Conservation (phyloP, 2,329 filamentous ascomycete species). For the Graphilbum sp. region DNA sequence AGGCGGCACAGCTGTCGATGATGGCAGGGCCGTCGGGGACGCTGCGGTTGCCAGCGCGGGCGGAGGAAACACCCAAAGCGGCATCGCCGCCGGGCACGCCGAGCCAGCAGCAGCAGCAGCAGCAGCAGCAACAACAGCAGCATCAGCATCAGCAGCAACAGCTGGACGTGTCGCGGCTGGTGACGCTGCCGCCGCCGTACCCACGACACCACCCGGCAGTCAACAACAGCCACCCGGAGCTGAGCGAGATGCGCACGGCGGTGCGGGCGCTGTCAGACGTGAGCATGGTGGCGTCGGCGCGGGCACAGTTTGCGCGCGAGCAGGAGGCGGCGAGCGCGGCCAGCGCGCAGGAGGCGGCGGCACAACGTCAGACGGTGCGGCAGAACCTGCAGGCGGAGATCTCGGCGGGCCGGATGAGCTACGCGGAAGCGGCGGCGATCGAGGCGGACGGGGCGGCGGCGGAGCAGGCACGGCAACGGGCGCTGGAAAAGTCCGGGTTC, state of each 20-base stretch:
- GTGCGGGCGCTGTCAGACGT: constrained; percentile 63
- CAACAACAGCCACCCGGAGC: constrained; percentile 85
- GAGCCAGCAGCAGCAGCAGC: too few species aligned
- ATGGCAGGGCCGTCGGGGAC: constrained; percentile 6
- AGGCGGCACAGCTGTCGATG: background rate
- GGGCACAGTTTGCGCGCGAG: constrained; percentile 40
- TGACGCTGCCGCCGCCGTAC: constrained; percentile 86
- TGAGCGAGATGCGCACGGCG: constrained; percentile 58
- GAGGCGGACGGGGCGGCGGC: constrained; percentile 57
- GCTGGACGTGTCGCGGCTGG: constrained; percentile 79
- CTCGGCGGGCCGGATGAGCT: constrained; percentile 59
- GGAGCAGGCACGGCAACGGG: constrained; percentile 55
- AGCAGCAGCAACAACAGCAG: too few species aligned
- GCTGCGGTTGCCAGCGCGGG: background rate
- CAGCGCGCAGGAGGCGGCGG: constrained; percentile 28
- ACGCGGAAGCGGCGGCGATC: constrained; percentile 66
- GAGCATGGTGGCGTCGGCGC: constrained; percentile 51
- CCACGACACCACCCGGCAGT: constrained; percentile 89
- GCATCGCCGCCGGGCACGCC: constrained; percentile 22
- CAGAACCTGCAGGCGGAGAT: constrained; percentile 67
- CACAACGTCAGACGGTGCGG: constrained; percentile 48
- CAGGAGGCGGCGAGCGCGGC: constrained; percentile 43
- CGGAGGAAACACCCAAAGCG: constrained; percentile 12
- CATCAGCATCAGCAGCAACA: too few species aligned
- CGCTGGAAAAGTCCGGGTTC: constrained; percentile 64